Evolutionary conservation across 2,329 filamentous ascomycete species (phyloP).

Genomic region (Hypoxylon sp.): DNA sequence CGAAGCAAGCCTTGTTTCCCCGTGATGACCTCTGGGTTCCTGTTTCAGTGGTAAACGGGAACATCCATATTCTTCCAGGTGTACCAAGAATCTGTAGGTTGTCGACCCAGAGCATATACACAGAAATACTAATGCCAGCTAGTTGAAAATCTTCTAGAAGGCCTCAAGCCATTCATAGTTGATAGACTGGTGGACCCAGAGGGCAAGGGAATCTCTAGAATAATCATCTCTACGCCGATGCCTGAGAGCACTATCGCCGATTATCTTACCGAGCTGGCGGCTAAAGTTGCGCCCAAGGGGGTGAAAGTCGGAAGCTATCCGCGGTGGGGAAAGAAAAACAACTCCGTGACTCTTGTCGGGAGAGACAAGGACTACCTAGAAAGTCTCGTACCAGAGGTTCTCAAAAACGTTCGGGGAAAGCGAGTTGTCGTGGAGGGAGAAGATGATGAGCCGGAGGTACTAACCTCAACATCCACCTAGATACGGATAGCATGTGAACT

Average conservation of each 20-base stretch:
- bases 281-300: conserved; percentile 78
- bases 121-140: conserved; percentile 16
- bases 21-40: conserved; percentile 92
- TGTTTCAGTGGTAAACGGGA: conserved; percentile 88
- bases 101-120: not conserved
- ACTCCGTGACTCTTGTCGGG: conserved; percentile 91
- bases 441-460: conserved; percentile 64
- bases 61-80: conserved; percentile 92
- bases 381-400: conserved; percentile 82
- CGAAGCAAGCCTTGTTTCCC: conserved; percentile 84
- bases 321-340: conserved; percentile 87
- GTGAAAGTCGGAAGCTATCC: conserved; percentile 98
- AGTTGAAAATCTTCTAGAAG: conserved; percentile 83
- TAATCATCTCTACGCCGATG: conserved; percentile 89
- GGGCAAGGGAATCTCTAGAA: conserved; percentile 82
- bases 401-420: conserved; percentile 80
- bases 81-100: conserved; percentile 82
- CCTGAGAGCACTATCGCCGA: conserved; percentile 87
- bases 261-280: conserved; percentile 85
- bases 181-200: conserved; percentile 83
- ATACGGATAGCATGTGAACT: not conserved
- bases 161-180: conserved; percentile 78
- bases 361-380: conserved; percentile 84
- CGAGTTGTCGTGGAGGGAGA: conserved; percentile 80
- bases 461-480: conserved; percentile 1